These are phyloP conservation scores for Triticum dicoccoides DNA, from an alignment of 176 grass and related monocot genomes.

Conservation along the genomic window DNA sequence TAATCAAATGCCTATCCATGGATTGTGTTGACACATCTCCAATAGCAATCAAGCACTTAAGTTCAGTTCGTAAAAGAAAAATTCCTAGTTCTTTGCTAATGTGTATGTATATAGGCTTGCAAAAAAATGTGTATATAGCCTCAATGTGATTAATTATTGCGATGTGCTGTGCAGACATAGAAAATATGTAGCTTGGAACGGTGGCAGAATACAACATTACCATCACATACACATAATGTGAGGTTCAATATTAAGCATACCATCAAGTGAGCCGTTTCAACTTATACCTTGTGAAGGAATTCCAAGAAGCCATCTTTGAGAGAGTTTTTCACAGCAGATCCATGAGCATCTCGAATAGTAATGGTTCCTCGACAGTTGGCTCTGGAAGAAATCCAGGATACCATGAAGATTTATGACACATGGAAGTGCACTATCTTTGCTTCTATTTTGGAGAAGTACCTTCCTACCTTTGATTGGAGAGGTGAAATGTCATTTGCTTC, in stretches of 20 bases:
- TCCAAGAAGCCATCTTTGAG: slow-evolving; percentile 83
- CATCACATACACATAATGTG: background rate
- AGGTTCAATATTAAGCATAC: background rate
- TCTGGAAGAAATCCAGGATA: slow-evolving; percentile 27
- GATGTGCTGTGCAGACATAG: background rate
- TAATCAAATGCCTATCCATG: background rate
- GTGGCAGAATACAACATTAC: background rate
- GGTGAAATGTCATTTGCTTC: slow-evolving; percentile 85
- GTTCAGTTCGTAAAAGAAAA: background rate
- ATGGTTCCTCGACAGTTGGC: slow-evolving; percentile 71
- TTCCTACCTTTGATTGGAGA: slow-evolving; percentile 61
- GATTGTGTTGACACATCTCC: background rate
- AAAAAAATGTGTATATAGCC: background rate
- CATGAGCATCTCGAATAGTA: slow-evolving; percentile 52
- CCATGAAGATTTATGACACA: background rate
- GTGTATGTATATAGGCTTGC: background rate
- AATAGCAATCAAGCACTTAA: slow-evolving; percentile 7
- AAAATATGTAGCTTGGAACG: background rate
- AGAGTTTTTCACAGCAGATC: slow-evolving; percentile 45
- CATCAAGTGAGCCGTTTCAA: slow-evolving; percentile 13
- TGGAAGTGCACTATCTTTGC: background rate
- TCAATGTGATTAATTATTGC: background rate
- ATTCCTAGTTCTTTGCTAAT: background rate
- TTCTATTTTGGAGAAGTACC: slow-evolving; percentile 15
- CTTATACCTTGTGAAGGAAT: slow-evolving; percentile 80